Evolutionary conservation across 495 filamentous ascomycete species (phyloP).

Genomic region (Podospora sp.): DNA sequence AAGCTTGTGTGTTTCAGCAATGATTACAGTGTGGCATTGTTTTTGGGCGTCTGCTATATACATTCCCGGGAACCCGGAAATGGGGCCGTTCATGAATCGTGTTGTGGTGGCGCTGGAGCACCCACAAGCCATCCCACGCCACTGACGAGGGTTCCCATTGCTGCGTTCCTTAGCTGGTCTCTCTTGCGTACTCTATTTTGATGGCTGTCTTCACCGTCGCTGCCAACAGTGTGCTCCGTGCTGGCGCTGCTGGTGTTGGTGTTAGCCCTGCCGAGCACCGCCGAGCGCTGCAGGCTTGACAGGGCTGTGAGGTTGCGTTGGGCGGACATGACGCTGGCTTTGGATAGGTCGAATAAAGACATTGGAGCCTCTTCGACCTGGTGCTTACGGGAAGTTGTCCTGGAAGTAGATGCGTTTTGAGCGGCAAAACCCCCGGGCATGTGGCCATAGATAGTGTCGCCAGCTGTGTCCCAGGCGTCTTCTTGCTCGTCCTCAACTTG

Average conservation of each 20-base stretch:
- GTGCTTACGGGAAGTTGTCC: constrained; percentile 28
- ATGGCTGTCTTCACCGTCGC: constrained; percentile 34
- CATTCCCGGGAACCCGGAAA: neutral
- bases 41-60: neutral
- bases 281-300: constrained; percentile 44
- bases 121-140: constrained; percentile 87
- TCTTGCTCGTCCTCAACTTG: constrained; percentile 74
- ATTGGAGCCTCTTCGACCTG: constrained; percentile 74
- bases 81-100: constrained; percentile 18
- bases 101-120: constrained; percentile 57
- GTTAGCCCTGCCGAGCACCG: constrained; percentile 24
- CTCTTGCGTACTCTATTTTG: constrained; percentile 68
- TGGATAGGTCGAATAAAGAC: constrained; percentile 89
- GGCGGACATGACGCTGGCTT: constrained; percentile 75
- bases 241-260: constrained; percentile 1
- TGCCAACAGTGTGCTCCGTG: constrained; percentile 14
- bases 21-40: neutral
- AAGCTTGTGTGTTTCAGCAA: neutral
- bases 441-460: constrained; percentile 51
- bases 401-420: constrained; percentile 22
- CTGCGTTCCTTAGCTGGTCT: constrained; percentile 78
- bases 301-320: constrained; percentile 53
- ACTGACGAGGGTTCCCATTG: constrained; percentile 71
- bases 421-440: constrained; percentile 68
- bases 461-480: constrained; percentile 69